phyloP scores from a whole-genome alignment of 1,139 yeast species.

The Yamadazyma blattariae region DNA sequence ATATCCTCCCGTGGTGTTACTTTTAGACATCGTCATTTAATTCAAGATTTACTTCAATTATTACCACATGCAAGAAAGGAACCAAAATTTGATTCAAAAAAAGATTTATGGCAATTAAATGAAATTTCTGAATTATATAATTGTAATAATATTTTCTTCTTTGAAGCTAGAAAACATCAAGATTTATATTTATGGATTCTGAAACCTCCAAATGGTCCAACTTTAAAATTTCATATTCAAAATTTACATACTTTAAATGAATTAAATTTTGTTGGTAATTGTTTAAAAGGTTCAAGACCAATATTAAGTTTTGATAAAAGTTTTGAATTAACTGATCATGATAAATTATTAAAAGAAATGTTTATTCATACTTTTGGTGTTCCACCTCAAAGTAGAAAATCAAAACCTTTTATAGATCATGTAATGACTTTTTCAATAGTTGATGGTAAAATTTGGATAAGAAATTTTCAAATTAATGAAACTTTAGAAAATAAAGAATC shows the following conservation, averaged over 20 bases:
- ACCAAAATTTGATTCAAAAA: conserved; percentile 92
- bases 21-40: conserved; percentile 91
- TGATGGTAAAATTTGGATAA: conserved; percentile 92
- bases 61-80: conserved; percentile 96
- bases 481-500: conserved; percentile 50
- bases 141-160: conserved; percentile 92
- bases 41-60: conserved; percentile 72
- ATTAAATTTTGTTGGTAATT: conserved; percentile 93
- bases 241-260: conserved; percentile 96
- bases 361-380: conserved; percentile 89
- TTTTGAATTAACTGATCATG: conserved; percentile 61
- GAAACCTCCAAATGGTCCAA: conserved; percentile 98
- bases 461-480: conserved; percentile 92
- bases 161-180: conserved; percentile 95
- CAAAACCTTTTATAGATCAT: conserved; percentile 94
- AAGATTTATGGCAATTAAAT: conserved; percentile 81
- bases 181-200: conserved; percentile 94
- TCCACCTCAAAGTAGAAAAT: conserved; percentile 91
- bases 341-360: conserved; percentile 77
- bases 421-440: conserved; percentile 91
- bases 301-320: conserved; percentile 80
- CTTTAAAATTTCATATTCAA: conserved; percentile 88
- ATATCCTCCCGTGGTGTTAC: conserved; percentile 95
- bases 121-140: conserved; percentile 96
- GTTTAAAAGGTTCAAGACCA: conserved; percentile 96